These are phyloP conservation scores for Ceratobasidium sp. DNA, from an alignment of 1,284 basidiomycete species.

Conservation along the genomic window DNA sequence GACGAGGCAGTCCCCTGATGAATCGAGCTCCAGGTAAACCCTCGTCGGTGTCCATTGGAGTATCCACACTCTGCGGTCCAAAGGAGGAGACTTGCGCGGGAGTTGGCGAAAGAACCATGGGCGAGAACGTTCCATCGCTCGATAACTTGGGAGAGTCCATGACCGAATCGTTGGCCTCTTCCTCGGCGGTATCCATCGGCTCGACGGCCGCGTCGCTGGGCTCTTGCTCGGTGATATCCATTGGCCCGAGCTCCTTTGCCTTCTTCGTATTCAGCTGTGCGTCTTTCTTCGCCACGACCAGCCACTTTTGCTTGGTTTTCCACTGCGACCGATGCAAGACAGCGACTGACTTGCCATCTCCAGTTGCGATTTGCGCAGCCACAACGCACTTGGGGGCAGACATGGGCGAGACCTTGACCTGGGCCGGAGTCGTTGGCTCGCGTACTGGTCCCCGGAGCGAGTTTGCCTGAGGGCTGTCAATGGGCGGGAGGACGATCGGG, in stretches of 20 bases:
- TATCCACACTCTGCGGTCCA: background rate
- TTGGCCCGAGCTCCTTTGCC: background rate
- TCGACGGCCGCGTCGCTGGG: too few species aligned
- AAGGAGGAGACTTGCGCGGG: background rate
- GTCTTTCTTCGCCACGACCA: background rate
- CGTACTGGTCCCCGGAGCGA: too few species aligned
- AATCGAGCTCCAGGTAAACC: background rate
- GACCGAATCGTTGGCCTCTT: background rate
- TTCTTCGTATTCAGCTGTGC: too few species aligned
- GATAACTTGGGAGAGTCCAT: background rate
- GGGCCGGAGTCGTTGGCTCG: background rate
- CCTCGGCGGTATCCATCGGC: background rate
- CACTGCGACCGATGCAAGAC: constrained; percentile 3
- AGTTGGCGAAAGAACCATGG: background rate
- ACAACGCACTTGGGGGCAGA: background rate
- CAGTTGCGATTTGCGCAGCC: background rate
- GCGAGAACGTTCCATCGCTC: background rate
- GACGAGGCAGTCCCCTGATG: background rate
- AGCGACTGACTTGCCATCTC: background rate
- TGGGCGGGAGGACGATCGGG: background rate
- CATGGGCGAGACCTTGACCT: background rate
- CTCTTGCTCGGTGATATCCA: background rate
- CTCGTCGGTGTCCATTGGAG: background rate
- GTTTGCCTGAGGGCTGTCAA: background rate
- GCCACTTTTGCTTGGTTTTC: background rate